A percentile compares a stretch with the other conserved stretches of the same genome.
Conservation (phyloP, 148 eudicot species). For the Euryodendron excelsum region DNA sequence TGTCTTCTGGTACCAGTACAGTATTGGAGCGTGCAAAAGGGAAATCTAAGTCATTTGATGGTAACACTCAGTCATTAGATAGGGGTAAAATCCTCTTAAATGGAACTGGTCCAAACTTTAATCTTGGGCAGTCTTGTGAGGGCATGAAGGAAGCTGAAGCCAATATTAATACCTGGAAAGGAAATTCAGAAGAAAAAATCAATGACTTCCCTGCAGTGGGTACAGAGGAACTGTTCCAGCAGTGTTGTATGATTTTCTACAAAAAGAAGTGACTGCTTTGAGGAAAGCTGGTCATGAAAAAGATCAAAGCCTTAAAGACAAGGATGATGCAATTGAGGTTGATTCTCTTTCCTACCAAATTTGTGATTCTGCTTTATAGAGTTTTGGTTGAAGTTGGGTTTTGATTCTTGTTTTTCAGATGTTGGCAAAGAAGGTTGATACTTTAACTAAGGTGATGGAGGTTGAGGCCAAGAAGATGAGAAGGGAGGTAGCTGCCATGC, state of each 20-base stretch:
- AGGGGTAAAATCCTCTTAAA: too few relatives aligned
- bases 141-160: too few relatives aligned
- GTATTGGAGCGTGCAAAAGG: too few relatives aligned
- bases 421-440: conserved; percentile 91
- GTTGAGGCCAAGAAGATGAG: conserved; percentile 98
- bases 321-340: conserved; percentile 97
- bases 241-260: conserved; percentile 74
- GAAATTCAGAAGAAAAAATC: too few relatives aligned
- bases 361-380: background rate
- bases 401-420: conserved; percentile 40
- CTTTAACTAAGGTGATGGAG: conserved; percentile 93
- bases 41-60: too few relatives aligned
- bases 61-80: too few relatives aligned
- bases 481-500: conserved; percentile 94
- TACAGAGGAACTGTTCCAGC: conserved; percentile 76
- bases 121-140: too few relatives aligned
- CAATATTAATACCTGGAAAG: too few relatives aligned
- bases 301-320: conserved; percentile 96
- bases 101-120: too few relatives aligned
- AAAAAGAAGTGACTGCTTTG: conserved; percentile 83
- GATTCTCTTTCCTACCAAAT: background rate
- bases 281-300: conserved; percentile 88
- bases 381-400: conserved; percentile 6
- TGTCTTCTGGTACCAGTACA: too few relatives aligned
- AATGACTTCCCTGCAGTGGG: too few relatives aligned